Conservation (phyloP, 208 protist genomes). For the Wallacemonas sp. region DNA sequence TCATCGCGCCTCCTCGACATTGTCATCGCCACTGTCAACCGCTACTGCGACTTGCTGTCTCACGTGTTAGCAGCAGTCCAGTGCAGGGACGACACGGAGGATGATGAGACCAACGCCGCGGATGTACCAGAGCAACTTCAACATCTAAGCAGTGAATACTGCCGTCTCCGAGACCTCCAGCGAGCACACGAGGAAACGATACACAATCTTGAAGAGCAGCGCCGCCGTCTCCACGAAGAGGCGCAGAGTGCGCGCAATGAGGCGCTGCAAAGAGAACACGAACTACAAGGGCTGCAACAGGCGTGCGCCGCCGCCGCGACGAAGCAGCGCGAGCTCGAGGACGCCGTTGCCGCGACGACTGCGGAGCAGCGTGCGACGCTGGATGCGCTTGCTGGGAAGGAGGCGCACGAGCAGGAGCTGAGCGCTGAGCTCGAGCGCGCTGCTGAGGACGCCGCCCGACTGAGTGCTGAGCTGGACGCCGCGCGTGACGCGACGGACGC, state of each 20-base stretch:
- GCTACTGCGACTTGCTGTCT: conserved; percentile 20
- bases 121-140: too few relatives aligned
- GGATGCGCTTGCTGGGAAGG: neutral
- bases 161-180: too few relatives aligned
- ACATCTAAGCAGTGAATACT: too few relatives aligned
- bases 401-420: neutral
- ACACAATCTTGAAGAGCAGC: neutral
- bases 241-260: neutral
- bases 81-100: too few relatives aligned
- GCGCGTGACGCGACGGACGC: conserved; percentile 10
- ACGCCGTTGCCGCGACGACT: neutral
- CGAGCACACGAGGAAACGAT: too few relatives aligned
- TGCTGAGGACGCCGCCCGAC: conserved; percentile 1
- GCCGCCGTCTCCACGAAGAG: neutral
- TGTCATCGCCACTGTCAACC: conserved; percentile 22
- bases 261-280: neutral
- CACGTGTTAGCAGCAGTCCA: neutral
- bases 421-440: conserved; percentile 1
- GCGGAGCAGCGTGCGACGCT: neutral
- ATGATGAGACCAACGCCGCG: neutral
- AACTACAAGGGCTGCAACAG: neutral
- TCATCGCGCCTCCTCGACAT: conserved; percentile 40
- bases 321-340: conserved; percentile 10
- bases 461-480: neutral
- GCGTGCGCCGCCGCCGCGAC: too few relatives aligned